Percentiles rank a stretch among this genome's conserved stretches.
Conservation (phyloP, 1,284 basidiomycete genomes). For the Pseudozyma tsukubaensis region DNA sequence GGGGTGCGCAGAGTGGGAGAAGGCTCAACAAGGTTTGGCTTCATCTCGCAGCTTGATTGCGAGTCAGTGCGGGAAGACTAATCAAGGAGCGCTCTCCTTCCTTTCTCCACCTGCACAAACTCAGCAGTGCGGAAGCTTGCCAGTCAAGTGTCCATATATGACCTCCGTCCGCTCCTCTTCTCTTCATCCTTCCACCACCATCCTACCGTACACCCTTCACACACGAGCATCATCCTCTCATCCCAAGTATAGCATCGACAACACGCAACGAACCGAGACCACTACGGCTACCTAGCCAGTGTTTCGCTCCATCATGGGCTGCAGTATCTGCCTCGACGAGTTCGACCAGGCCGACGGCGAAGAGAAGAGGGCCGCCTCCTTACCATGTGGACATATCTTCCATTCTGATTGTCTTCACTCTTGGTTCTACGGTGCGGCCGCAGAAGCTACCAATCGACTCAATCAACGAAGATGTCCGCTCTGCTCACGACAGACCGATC, state of each 20-base stretch:
- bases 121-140: too few relatives aligned
- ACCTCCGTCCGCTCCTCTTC: too few relatives aligned
- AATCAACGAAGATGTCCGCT: constrained; percentile 33
- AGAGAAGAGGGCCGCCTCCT: constrained; percentile 23
- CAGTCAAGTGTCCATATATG: too few relatives aligned
- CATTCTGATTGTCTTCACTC: constrained; percentile 33
- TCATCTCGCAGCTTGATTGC: too few relatives aligned
- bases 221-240: background rate
- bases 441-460: background rate
- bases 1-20: too few relatives aligned
- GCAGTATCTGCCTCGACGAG: constrained; percentile 48
- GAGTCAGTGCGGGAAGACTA: too few relatives aligned
- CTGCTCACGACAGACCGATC: constrained; percentile 17
- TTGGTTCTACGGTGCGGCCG: constrained; percentile 36
- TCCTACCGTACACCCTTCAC: too few relatives aligned
- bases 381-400: constrained; percentile 50
- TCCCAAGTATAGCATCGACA: background rate
- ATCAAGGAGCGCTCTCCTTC: too few relatives aligned
- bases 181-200: too few relatives aligned
- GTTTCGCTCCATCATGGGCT: constrained; percentile 25
- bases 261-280: too few relatives aligned
- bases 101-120: too few relatives aligned
- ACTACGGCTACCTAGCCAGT: background rate
- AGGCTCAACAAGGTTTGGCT: too few relatives aligned
- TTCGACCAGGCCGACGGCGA: constrained; percentile 37